These are phyloP conservation scores for Serendipita sp. DNA, from an alignment of 768 basidiomycete genomes.

Conservation along the genomic window DNA sequence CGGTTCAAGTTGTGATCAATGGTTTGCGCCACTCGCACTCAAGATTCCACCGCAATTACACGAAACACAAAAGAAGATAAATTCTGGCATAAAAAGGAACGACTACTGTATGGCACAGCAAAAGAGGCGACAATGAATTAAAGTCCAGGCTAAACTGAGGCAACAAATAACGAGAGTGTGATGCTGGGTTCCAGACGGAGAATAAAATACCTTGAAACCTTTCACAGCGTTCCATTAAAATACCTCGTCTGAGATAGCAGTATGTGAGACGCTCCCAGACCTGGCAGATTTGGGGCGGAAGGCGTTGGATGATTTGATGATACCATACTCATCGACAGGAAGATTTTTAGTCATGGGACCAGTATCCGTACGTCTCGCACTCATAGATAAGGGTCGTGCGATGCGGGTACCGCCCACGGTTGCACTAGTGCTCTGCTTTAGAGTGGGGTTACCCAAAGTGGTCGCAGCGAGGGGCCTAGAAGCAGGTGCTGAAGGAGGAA, in stretches of 20 bases:
- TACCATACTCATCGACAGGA: slow-evolving; percentile 1
- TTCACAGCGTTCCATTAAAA: too few relatives aligned
- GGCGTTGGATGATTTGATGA: not conserved
- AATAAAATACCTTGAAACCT: not conserved
- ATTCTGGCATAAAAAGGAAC: slow-evolving; percentile 2
- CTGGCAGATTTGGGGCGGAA: not conserved
- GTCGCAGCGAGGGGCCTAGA: not conserved
- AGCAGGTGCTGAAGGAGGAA: not conserved
- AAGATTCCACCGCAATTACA: not conserved
- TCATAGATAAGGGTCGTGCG: not conserved
- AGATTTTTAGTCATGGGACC: not conserved
- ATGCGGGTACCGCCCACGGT: not conserved
- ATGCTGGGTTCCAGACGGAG: not conserved
- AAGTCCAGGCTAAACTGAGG: not conserved
- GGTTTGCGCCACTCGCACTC: too few relatives aligned
- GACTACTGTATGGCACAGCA: slow-evolving; percentile 5
- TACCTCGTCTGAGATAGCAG: not conserved
- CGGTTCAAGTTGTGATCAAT: too few relatives aligned
- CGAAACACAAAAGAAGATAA: not conserved
- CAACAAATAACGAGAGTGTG: slow-evolving; percentile 5
- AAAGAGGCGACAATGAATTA: not conserved
- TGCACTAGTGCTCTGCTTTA: not conserved
- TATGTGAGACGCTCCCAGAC: not conserved
- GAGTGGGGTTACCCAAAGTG: not conserved
- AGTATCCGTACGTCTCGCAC: not conserved